phyloP scores from a whole-genome alignment of 2,329 filamentous ascomycete species.

The Colletotrichum euphorbiae region DNA sequence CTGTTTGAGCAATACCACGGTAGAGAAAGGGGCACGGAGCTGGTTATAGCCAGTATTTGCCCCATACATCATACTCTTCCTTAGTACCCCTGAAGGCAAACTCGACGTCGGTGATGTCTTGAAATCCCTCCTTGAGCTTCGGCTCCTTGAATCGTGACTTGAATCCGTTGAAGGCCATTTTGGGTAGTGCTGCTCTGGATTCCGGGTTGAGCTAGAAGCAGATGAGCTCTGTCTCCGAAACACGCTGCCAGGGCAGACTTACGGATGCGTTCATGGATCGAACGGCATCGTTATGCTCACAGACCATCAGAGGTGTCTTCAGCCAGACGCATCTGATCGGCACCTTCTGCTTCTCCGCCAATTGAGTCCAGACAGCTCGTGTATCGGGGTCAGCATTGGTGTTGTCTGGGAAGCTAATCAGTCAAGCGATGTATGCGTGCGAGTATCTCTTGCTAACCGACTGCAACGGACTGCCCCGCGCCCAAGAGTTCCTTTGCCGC shows the following conservation, averaged over 20 bases:
- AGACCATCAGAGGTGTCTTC: constrained; percentile 75
- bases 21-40: too few relatives aligned
- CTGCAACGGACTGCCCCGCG: constrained; percentile 75
- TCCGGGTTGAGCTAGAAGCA: constrained; percentile 80
- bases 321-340: constrained; percentile 90
- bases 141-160: constrained; percentile 79
- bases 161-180: constrained; percentile 84
- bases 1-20: too few relatives aligned
- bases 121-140: constrained; percentile 80
- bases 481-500: constrained; percentile 74
- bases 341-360: constrained; percentile 77
- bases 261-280: constrained; percentile 72
- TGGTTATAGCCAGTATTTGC: constrained; percentile 77
- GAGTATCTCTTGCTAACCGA: constrained; percentile 70
- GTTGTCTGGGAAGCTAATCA: constrained; percentile 72
- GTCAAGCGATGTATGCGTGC: neutral
- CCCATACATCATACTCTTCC: constrained; percentile 79
- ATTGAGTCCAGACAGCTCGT: constrained; percentile 79
- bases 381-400: constrained; percentile 90
- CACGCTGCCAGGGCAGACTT: constrained; percentile 25
- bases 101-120: constrained; percentile 79
- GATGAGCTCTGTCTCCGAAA: neutral
- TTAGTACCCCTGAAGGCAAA: constrained; percentile 81
- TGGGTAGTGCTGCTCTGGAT: constrained; percentile 77
- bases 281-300: constrained; percentile 89